Evolutionary conservation across 441 rosid species (phyloP).

Genomic region (Omphalea diandra): DNA sequence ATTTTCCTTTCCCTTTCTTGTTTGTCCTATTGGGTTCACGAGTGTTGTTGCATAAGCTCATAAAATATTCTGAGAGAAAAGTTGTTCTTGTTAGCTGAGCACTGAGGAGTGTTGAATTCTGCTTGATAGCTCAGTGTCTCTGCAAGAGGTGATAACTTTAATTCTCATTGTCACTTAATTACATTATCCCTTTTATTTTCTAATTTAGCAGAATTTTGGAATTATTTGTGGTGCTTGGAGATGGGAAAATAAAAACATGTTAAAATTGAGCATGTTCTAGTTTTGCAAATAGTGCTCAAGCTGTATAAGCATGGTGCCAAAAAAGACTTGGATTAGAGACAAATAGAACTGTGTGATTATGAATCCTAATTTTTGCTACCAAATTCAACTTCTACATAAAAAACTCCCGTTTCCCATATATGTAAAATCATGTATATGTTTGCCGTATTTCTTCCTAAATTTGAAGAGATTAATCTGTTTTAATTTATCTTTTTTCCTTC

Average conservation of each 20-base stretch:
- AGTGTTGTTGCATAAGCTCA: too few relatives aligned
- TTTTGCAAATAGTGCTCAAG: too few relatives aligned
- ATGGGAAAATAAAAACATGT: neutral
- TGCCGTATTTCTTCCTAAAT: neutral
- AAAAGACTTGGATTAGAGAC: too few relatives aligned
- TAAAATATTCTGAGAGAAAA: too few relatives aligned
- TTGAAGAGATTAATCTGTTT: neutral
- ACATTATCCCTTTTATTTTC: neutral
- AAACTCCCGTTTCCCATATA: neutral
- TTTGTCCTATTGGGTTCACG: neutral
- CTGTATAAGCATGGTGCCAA: too few relatives aligned
- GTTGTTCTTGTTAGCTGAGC: neutral
- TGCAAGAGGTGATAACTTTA: neutral
- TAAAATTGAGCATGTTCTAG: neutral
- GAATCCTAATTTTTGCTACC: neutral
- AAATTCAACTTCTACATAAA: too few relatives aligned
- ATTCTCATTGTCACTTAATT: neutral
- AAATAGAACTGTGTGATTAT: too few relatives aligned
- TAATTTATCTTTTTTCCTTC: too few relatives aligned
- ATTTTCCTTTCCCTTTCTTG: too few relatives aligned
- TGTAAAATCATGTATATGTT: neutral
- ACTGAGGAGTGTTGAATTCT: neutral
- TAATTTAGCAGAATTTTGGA: neutral
- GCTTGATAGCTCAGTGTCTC: neutral
- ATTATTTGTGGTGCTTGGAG: neutral